phyloP scores from a whole-genome alignment of 345 rosid genomes.

The Geranium rotundifolium region DNA sequence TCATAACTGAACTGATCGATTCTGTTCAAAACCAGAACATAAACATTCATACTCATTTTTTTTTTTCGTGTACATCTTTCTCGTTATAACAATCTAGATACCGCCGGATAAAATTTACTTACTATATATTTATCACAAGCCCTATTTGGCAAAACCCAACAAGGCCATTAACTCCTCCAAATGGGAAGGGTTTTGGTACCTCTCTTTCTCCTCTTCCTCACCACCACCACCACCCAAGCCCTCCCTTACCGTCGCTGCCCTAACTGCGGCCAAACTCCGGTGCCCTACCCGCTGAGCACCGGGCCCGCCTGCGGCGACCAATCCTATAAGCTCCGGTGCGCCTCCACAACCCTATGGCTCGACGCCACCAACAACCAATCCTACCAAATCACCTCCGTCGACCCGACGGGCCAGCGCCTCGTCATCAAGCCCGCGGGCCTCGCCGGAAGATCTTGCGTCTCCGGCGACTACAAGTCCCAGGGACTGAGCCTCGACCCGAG shows the following conservation, averaged over 20 bases:
- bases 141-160: too few relatives aligned
- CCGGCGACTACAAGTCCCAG: conserved; percentile 23
- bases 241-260: background rate
- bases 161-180: background rate
- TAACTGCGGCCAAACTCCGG: conserved; percentile 18
- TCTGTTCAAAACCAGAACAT: too few relatives aligned
- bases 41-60: too few relatives aligned
- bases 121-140: too few relatives aligned
- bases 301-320: conserved; percentile 20
- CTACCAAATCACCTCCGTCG: conserved; percentile 36
- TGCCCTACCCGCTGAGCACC: conserved; percentile 28
- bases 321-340: conserved; percentile 17
- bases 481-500: conserved; percentile 30
- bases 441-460: conserved; percentile 22
- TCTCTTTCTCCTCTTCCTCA: background rate
- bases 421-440: conserved; percentile 26
- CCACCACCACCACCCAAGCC: background rate
- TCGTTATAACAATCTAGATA: too few relatives aligned
- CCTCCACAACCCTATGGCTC: conserved; percentile 7
- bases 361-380: conserved; percentile 18
- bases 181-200: background rate
- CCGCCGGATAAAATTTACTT: too few relatives aligned
- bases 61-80: too few relatives aligned
- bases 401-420: conserved; percentile 26
- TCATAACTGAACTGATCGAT: too few relatives aligned